Percentiles rank a stretch among this genome's conserved stretches.
phyloP scores from a whole-genome alignment of 306 rosid genomes.

The Gastrolobium bilobum region DNA sequence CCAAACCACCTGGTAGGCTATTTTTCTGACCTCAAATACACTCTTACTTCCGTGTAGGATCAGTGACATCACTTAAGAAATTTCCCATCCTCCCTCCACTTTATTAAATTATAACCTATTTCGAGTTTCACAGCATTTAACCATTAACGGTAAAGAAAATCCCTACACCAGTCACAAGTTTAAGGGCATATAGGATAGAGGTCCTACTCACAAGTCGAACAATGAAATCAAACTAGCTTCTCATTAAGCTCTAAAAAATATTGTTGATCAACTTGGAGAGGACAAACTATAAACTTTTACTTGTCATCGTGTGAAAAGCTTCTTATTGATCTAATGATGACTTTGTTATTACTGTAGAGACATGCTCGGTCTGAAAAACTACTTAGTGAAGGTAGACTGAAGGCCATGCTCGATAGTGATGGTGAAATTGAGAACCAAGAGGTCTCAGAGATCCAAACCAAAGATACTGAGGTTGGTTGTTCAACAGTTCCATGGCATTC shows the following conservation, averaged over 20 bases:
- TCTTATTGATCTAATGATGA: conserved; percentile 26
- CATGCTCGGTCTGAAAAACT: conserved; percentile 89
- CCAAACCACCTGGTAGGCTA: too few species aligned
- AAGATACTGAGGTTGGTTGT: conserved; percentile 66
- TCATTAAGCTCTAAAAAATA: neutral
- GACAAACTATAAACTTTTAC: conserved; percentile 6
- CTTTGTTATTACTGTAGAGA: conserved; percentile 60
- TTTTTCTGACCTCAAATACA: neutral
- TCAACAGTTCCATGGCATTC: conserved; percentile 8
- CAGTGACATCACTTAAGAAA: conserved; percentile 16
- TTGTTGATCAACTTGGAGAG: conserved; percentile 11
- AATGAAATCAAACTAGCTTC: neutral
- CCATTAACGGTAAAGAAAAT: neutral
- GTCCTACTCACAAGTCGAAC: neutral
- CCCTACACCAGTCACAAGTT: neutral
- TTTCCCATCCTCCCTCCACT: neutral
- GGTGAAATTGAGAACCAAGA: conserved; percentile 81
- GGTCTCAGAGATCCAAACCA: conserved; percentile 57
- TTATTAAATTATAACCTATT: conserved; percentile 7
- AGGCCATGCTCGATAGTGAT: conserved; percentile 75
- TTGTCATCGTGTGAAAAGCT: conserved; percentile 18
- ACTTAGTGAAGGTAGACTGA: conserved; percentile 77
- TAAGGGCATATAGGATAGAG: neutral
- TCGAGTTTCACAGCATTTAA: neutral
- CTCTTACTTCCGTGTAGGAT: neutral